Percentiles rank a stretch among this genome's conserved stretches.
Evolutionary conservation across 345 rosid genomes (phyloP).

Genomic region (Eucalyptus dawsonii): DNA sequence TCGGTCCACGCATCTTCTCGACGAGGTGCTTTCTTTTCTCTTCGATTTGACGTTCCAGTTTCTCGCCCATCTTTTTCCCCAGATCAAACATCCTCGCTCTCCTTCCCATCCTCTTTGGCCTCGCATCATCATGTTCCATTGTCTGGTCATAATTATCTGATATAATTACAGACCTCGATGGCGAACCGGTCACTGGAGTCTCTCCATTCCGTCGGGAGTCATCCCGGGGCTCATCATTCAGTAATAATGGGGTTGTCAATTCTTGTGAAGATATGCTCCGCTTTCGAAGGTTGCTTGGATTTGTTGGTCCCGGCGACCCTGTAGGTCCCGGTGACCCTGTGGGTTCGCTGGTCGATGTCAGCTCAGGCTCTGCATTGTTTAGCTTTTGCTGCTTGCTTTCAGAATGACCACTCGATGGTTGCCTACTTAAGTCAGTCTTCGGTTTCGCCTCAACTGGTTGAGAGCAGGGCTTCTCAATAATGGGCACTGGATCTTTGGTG

Average conservation of each 20-base stretch:
- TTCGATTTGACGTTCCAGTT: slow-evolving; percentile 77
- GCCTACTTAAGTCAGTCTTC: slow-evolving; percentile 8
- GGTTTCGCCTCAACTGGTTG: slow-evolving; percentile 23
- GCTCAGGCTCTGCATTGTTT: slow-evolving; percentile 6
- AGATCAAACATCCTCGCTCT: slow-evolving; percentile 69
- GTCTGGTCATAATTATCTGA: background rate
- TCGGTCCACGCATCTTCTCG: slow-evolving; percentile 78
- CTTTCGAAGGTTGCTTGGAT: background rate
- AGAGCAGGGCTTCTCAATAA: slow-evolving; percentile 2
- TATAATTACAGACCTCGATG: background rate
- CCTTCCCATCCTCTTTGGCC: slow-evolving; percentile 50
- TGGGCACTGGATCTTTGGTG: slow-evolving; percentile 10
- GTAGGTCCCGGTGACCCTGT: background rate
- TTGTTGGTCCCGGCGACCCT: background rate
- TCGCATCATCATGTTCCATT: slow-evolving; percentile 37
- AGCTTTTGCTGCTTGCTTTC: slow-evolving; percentile 20
- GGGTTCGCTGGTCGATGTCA: slow-evolving; percentile 3
- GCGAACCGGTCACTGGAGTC: slow-evolving; percentile 4
- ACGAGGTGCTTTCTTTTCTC: slow-evolving; percentile 66
- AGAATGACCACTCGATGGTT: slow-evolving; percentile 1
- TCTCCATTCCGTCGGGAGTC: slow-evolving; percentile 1
- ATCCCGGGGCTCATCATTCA: slow-evolving; percentile 16
- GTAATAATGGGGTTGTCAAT: slow-evolving; percentile 38
- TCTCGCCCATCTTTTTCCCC: slow-evolving; percentile 87
- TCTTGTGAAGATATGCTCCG: slow-evolving; percentile 35